Conservation (phyloP, 768 basidiomycete species). For the Sporobolomyces phaffii region DNA sequence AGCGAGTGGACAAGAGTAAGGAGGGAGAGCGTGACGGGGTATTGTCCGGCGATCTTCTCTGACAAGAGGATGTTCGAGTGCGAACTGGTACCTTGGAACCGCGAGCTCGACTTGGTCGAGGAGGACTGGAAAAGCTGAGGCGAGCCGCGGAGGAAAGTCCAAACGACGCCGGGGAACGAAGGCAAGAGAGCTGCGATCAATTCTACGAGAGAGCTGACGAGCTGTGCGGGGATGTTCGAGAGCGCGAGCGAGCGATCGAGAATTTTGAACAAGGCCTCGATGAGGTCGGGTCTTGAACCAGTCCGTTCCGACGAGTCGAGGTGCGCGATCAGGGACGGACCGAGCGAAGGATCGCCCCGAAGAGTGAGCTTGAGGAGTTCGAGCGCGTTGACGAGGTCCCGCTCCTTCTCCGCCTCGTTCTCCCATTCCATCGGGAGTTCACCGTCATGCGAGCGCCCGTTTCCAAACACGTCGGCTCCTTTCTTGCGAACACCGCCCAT, state of each 20-base stretch:
- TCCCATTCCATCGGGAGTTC: slow-evolving; percentile 51
- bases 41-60: slow-evolving; percentile 65
- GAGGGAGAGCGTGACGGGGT: slow-evolving; percentile 74
- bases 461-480: slow-evolving; percentile 22
- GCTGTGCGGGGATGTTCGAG: slow-evolving; percentile 6
- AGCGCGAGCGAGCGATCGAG: slow-evolving; percentile 65
- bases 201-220: slow-evolving; percentile 55
- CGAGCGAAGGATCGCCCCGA: slow-evolving; percentile 59
- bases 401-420: slow-evolving; percentile 59
- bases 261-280: slow-evolving; percentile 72
- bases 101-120: not conserved
- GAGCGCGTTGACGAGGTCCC: slow-evolving; percentile 63
- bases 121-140: slow-evolving; percentile 61
- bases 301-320: slow-evolving; percentile 53
- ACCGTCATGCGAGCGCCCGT: slow-evolving; percentile 43
- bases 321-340: slow-evolving; percentile 61
- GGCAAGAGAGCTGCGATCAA: slow-evolving; percentile 73
- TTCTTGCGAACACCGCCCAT: not conserved
- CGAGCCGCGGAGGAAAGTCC: slow-evolving; percentile 79
- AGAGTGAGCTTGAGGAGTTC: slow-evolving; percentile 74
- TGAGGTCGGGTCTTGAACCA: slow-evolving; percentile 62
- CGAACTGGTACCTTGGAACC: slow-evolving; percentile 47
- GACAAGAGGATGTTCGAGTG: slow-evolving; percentile 51
- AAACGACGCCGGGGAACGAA: slow-evolving; percentile 71
- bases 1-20: slow-evolving; percentile 70